Percentiles rank a stretch among this genome's conserved stretches.
Evolutionary conservation across 208 protist species (phyloP).

Genomic region (Wallacemonas rigidus): DNA sequence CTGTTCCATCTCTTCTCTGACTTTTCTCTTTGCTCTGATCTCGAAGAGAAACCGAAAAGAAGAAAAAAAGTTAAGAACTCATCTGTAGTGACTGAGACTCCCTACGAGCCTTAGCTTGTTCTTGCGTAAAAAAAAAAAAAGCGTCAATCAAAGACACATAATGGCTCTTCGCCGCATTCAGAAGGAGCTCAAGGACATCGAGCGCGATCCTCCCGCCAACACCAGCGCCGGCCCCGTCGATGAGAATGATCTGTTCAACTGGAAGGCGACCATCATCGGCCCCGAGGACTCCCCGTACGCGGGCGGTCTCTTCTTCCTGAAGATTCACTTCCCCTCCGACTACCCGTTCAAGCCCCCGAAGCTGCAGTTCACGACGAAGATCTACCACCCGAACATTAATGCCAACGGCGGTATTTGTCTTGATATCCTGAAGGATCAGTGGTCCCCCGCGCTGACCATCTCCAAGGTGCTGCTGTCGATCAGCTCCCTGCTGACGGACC

Average conservation of each 20-base stretch:
- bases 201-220: constrained; percentile 95
- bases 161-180: constrained; percentile 95
- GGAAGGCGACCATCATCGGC: constrained; percentile 97
- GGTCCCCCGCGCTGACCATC: constrained; percentile 97
- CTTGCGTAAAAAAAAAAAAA: background rate
- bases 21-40: background rate
- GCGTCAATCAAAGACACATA: constrained; percentile 2
- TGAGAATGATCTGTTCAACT: constrained; percentile 97
- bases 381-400: constrained; percentile 98
- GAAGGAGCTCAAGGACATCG: constrained; percentile 96
- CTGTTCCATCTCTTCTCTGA: background rate
- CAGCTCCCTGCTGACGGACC: constrained; percentile 98
- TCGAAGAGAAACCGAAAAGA: background rate
- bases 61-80: background rate
- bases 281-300: constrained; percentile 97
- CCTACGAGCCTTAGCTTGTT: too few species aligned
- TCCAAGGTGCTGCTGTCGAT: constrained; percentile 99
- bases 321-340: constrained; percentile 98
- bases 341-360: constrained; percentile 97
- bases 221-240: constrained; percentile 95
- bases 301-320: constrained; percentile 98
- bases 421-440: constrained; percentile 98
- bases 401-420: constrained; percentile 97
- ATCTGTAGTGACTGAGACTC: too few species aligned
- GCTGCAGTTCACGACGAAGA: constrained; percentile 95